phyloP scores from a whole-genome alignment of 176 grass and related monocot species.

The Rhynchospora tenuis region DNA sequence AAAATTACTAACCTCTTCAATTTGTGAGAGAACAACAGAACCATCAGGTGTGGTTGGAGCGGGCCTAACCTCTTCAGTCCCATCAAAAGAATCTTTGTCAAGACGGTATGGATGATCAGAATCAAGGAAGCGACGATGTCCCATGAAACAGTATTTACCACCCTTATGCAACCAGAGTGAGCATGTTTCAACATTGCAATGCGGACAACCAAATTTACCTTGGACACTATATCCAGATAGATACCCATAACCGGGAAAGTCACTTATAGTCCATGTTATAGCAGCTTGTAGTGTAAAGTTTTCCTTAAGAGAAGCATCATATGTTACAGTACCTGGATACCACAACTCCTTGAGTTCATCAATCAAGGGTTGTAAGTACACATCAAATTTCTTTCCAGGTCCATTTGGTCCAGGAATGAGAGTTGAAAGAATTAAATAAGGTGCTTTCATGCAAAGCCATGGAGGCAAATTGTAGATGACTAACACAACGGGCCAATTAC shows the following conservation, averaged over 20 bases:
- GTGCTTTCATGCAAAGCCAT: no score
- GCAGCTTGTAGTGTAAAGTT: neutral
- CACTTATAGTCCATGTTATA: conserved; percentile 25
- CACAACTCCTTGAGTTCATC: conserved; percentile 13
- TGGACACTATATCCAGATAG: conserved; percentile 18
- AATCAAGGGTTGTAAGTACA: neutral
- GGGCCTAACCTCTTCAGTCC: neutral
- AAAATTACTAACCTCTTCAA: neutral
- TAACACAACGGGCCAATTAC: no score
- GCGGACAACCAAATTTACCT: conserved; percentile 6
- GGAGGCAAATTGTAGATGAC: no score
- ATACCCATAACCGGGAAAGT: conserved; percentile 33
- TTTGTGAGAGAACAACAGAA: neutral
- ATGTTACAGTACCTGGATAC: neutral
- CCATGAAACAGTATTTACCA: conserved; percentile 14
- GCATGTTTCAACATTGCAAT: conserved; percentile 3
- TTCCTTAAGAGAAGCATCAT: neutral
- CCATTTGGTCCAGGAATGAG: no score
- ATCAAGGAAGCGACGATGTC: conserved; percentile 19
- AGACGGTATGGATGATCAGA: neutral
- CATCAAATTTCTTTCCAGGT: neutral
- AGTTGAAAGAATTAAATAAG: no score
- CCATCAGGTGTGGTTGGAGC: neutral
- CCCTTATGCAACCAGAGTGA: neutral
- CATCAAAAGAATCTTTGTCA: conserved; percentile 16